Evolutionary conservation across 805 yeast species (phyloP), one percentile per base, ranked within the genome.

Genomic region (Candida bentonensis): DNA sequence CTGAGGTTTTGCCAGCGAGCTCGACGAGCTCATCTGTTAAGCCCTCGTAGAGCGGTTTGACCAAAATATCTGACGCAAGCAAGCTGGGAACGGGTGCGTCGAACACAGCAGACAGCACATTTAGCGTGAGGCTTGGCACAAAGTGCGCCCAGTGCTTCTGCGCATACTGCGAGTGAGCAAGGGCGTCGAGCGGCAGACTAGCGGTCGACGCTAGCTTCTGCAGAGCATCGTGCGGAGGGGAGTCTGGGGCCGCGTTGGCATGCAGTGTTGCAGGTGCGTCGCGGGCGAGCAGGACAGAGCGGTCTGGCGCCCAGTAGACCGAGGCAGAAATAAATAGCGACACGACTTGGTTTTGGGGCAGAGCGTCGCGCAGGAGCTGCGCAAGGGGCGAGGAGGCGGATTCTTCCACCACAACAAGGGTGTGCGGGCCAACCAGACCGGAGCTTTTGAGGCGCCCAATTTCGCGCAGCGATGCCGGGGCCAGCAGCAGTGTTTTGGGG

Each of bases 21-120:
- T 79, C 76, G 50, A 78, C 69, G 33, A 85, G 63, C 65, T 88
- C 96, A 43, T 73, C 70, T 47, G 85, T 76, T 41, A 86, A 65
- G 2, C 96, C 96, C 17, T 84, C 73, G 21, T 85, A 70, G 48
- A 88, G 68, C 7, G 96, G 96, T 58, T 84, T 84, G 23, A 94
- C 89, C 48, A 87, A 67, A 40, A 86, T 81, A 59, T 83, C 85
- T 30, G 69, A 64, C 26, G 70, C 65, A 43, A 88, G 67, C 43
- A 70, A 62, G 28, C 62, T 64, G 1, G 94, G 86, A 50, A 65
- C 69, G 3, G 81, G 76, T 46, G 74, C 72, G 61, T 86, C 95
- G 54, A 88, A 78, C 9, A 84, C 55, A 21, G 87, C 70, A 26
- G 85, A 67, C 39, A 87, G 65, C 3, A 95, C 86, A 59, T 81